Conservation (phyloP, 768 basidiomycete genomes). For the Leccinellum albellum region DNA sequence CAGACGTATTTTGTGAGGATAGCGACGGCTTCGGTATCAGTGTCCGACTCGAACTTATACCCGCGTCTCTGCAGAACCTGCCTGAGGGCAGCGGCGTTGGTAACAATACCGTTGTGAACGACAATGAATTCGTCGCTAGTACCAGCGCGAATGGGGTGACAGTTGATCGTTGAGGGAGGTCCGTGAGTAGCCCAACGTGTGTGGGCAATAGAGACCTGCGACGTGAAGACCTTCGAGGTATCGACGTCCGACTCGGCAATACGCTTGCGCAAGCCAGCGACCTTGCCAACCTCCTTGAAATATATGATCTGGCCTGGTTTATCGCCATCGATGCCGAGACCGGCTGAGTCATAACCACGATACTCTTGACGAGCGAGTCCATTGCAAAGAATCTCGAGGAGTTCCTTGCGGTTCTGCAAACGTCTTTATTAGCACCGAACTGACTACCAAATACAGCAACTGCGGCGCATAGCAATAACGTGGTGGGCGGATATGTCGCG, state of each 20-base stretch:
- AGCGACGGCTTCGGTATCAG: conserved; percentile 96
- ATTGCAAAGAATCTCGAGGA: conserved; percentile 85
- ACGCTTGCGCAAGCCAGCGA: conserved; percentile 85
- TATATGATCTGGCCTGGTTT: conserved; percentile 68
- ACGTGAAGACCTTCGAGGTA: conserved; percentile 70
- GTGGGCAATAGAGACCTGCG: conserved; percentile 96
- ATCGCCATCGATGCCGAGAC: conserved; percentile 89
- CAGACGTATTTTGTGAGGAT: conserved; percentile 96
- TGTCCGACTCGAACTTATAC: conserved; percentile 90
- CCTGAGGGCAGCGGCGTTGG: conserved; percentile 84
- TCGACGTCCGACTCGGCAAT: conserved; percentile 71
- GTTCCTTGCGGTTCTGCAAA: conserved; percentile 75
- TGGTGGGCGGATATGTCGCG: neutral
- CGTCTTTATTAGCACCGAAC: conserved; percentile 6
- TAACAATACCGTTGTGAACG: conserved; percentile 99
- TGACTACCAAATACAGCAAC: conserved; percentile 22
- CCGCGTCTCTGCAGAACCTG: conserved; percentile 94
- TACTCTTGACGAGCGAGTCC: conserved; percentile 96
- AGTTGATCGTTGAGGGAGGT: conserved; percentile 80
- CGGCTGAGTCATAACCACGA: conserved; percentile 96
- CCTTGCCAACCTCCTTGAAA: conserved; percentile 99
- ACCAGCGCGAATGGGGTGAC: conserved; percentile 92
- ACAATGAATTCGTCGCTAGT: conserved; percentile 78
- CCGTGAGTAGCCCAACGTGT: conserved; percentile 99
- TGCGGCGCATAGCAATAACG: neutral